Conservation (phyloP, 768 basidiomycete genomes). For the Pleurotus djamor region DNA sequence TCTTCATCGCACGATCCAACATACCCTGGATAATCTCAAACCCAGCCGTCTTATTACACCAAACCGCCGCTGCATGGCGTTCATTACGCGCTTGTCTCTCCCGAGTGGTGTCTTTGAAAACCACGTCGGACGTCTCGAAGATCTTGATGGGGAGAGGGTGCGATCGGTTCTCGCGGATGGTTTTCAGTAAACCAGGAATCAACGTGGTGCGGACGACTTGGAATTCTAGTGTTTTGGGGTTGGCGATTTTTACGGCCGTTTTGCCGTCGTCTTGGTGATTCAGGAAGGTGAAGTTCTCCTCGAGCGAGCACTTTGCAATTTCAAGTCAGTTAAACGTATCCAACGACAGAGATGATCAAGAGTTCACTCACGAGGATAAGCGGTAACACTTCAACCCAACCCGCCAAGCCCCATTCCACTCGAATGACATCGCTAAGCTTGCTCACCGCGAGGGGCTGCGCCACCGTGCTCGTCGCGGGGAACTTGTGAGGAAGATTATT, state of each 20-base stretch:
- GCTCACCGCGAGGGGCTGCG: slow-evolving; percentile 87
- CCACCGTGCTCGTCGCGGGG: slow-evolving; percentile 93
- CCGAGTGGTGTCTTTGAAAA: slow-evolving; percentile 74
- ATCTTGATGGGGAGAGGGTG: slow-evolving; percentile 90
- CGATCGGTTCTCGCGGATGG: slow-evolving; percentile 93
- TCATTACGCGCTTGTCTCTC: slow-evolving; percentile 90
- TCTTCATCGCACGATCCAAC: slow-evolving; percentile 93
- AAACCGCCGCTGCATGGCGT: slow-evolving; percentile 85
- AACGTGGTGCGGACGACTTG: slow-evolving; percentile 97
- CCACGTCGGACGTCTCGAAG: slow-evolving; percentile 93
- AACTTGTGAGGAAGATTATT: slow-evolving; percentile 93
- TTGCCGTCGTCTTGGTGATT: slow-evolving; percentile 83
- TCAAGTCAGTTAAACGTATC: background rate
- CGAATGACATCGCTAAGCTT: slow-evolving; percentile 88
- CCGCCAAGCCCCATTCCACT: slow-evolving; percentile 88
- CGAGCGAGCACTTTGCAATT: slow-evolving; percentile 82
- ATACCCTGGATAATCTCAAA: slow-evolving; percentile 97
- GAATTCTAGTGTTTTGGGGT: slow-evolving; percentile 97
- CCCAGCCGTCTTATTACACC: slow-evolving; percentile 96
- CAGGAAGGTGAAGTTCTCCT: slow-evolving; percentile 95
- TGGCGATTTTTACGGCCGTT: slow-evolving; percentile 87
- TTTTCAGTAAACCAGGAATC: slow-evolving; percentile 94
- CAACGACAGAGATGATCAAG: no score
- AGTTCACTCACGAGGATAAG: slow-evolving; percentile 90
- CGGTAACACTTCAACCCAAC: slow-evolving; percentile 95